These are phyloP conservation scores for Ustilago nuda DNA, from an alignment of 1,284 basidiomycete genomes.

Conservation along the genomic window DNA sequence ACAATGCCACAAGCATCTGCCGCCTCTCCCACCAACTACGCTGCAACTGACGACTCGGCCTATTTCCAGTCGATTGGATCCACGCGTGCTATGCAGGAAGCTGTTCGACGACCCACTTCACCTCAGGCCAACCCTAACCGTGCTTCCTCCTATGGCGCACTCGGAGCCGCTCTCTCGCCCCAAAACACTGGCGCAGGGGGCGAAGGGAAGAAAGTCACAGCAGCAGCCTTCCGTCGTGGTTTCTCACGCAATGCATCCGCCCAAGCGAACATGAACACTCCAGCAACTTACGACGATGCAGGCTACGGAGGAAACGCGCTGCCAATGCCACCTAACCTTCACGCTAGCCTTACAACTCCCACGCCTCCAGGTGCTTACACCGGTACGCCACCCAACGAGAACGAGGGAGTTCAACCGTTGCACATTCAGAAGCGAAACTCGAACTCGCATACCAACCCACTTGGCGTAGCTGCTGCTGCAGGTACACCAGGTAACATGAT, in stretches of 20 bases:
- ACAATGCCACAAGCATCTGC: slow-evolving; percentile 7
- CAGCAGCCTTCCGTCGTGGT: slow-evolving; percentile 61
- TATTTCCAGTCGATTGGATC: slow-evolving; percentile 61
- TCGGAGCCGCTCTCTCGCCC: slow-evolving; percentile 12
- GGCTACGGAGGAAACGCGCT: slow-evolving; percentile 17
- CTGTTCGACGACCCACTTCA: slow-evolving; percentile 52
- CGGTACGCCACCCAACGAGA: slow-evolving; percentile 20
- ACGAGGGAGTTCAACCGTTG: slow-evolving; percentile 36
- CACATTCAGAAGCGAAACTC: slow-evolving; percentile 52
- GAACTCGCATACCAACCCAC: slow-evolving; percentile 17
- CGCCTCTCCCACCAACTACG: slow-evolving; percentile 31
- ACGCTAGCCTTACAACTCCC: slow-evolving; percentile 20
- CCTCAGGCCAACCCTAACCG: slow-evolving; percentile 15
- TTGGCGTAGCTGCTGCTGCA: slow-evolving; percentile 32
- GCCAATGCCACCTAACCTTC: slow-evolving; percentile 22
- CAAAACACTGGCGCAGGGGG: slow-evolving; percentile 5
- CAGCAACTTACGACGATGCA: slow-evolving; percentile 1
- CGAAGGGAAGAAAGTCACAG: slow-evolving; percentile 62
- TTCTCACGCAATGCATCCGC: slow-evolving; percentile 52
- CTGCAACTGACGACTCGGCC: slow-evolving; percentile 35
- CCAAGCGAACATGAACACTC: slow-evolving; percentile 30
- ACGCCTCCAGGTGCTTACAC: slow-evolving; percentile 28
- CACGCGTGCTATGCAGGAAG: slow-evolving; percentile 59
- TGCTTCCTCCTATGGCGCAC: slow-evolving; percentile 35
- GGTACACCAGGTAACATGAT: slow-evolving; percentile 30